Percentiles rank a stretch among this genome's conserved stretches.
These are phyloP conservation scores for Yamadazyma ubonensis DNA, from an alignment of 805 yeast genomes.

Conservation along the genomic window DNA sequence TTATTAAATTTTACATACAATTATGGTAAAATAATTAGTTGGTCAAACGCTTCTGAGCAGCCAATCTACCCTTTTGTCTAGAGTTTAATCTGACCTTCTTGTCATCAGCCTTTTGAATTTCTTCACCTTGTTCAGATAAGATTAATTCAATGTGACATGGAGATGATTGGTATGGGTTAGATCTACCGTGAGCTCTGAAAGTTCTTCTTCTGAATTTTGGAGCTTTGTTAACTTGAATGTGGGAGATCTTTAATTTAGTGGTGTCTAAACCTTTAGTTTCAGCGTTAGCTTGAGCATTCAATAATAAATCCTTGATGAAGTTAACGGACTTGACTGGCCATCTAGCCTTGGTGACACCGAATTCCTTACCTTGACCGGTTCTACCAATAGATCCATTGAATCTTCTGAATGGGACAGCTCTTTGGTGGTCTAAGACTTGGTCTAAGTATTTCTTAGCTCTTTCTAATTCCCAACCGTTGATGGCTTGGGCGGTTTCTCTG, in stretches of 20 bases:
- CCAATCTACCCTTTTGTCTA: conserved; percentile 91
- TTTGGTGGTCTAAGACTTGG: conserved; percentile 95
- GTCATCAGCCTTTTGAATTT: conserved; percentile 79
- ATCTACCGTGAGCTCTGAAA: conserved; percentile 99
- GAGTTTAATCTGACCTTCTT: conserved; percentile 70
- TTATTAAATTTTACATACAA: conserved; percentile 9
- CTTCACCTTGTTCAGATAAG: conserved; percentile 93
- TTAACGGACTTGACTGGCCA: conserved; percentile 99
- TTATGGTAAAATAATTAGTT: conserved; percentile 13
- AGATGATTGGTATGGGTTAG: conserved; percentile 97
- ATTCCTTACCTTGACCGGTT: conserved; percentile 99
- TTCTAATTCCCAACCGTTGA: conserved; percentile 96
- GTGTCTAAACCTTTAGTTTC: conserved; percentile 98
- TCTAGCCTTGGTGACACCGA: conserved; percentile 99
- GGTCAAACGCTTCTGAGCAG: conserved; percentile 83
- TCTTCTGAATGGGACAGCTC: conserved; percentile 99
- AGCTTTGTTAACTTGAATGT: conserved; percentile 99
- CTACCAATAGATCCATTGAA: conserved; percentile 96
- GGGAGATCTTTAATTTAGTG: conserved; percentile 89
- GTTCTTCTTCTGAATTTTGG: conserved; percentile 99
- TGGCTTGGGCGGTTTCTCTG: conserved; percentile 98
- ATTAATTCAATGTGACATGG: conserved; percentile 99
- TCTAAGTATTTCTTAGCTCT: conserved; percentile 94
- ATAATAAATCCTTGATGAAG: conserved; percentile 89
- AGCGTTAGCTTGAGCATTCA: conserved; percentile 98